phyloP scores from a whole-genome alignment of 2,329 filamentous ascomycete genomes.

The Berkeleyomyces rouxiae region DNA sequence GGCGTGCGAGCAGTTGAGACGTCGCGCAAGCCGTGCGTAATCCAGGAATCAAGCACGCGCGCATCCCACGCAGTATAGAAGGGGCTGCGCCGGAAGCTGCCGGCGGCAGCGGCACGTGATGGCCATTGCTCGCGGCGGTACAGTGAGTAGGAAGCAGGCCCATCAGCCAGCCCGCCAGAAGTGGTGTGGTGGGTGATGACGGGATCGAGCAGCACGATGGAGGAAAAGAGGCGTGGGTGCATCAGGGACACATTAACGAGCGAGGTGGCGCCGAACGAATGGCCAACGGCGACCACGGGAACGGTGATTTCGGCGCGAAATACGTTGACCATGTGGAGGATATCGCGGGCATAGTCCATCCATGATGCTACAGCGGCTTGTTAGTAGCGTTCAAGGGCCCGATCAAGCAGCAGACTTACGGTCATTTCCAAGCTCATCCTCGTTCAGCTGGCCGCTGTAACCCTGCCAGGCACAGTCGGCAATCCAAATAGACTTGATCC shows the following conservation, averaged over 20 bases:
- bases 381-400: neutral
- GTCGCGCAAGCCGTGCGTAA: constrained; percentile 58
- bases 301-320: constrained; percentile 52
- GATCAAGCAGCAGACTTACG: constrained; percentile 34
- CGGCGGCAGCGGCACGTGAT: constrained; percentile 49
- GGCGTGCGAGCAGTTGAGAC: constrained; percentile 21
- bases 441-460: constrained; percentile 61
- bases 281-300: constrained; percentile 69
- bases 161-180: constrained; percentile 6
- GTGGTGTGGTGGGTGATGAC: constrained; percentile 43
- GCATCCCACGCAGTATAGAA: constrained; percentile 66
- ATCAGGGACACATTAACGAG: constrained; percentile 56
- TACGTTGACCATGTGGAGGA: constrained; percentile 69
- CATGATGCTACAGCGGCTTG: constrained; percentile 48
- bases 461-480: constrained; percentile 80
- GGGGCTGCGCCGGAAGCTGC: constrained; percentile 46
- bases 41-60: constrained; percentile 59
- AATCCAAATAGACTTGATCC: constrained; percentile 74
- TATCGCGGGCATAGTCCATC: constrained; percentile 72
- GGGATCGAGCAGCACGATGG: constrained; percentile 68
- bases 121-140: constrained; percentile 70
- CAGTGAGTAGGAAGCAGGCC: constrained; percentile 38
- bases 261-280: constrained; percentile 72
- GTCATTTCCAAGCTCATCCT: constrained; percentile 62
- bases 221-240: constrained; percentile 64